phyloP scores from a whole-genome alignment of 495 filamentous ascomycete species.

The Bacidia rubella region DNA sequence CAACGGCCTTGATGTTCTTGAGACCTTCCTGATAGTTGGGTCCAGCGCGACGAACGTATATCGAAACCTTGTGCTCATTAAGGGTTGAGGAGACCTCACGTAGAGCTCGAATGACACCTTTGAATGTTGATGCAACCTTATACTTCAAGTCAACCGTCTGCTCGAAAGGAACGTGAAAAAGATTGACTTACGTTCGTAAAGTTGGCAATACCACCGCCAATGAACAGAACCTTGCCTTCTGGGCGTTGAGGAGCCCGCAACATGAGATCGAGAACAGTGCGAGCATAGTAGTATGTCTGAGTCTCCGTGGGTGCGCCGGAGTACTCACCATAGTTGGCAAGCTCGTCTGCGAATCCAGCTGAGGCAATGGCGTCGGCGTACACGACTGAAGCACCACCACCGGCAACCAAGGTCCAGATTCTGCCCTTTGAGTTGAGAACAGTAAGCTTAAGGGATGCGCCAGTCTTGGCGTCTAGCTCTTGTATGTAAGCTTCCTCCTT shows the following conservation, averaged over 20 bases:
- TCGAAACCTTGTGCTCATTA: constrained; percentile 93
- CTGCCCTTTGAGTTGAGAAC: constrained; percentile 84
- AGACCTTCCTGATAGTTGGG: constrained; percentile 99
- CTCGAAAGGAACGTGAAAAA: not conserved
- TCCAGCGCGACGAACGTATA: constrained; percentile 98
- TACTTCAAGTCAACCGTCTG: constrained; percentile 1
- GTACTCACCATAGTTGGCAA: constrained; percentile 99
- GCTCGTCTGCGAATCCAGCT: constrained; percentile 84
- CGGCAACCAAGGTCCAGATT: constrained; percentile 95
- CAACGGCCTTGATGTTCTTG: constrained; percentile 97
- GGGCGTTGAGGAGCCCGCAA: constrained; percentile 73
- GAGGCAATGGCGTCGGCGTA: constrained; percentile 98
- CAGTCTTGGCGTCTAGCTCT: constrained; percentile 97
- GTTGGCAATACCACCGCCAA: constrained; percentile 99
- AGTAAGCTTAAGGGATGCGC: constrained; percentile 95
- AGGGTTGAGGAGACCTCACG: constrained; percentile 77
- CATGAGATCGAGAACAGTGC: constrained; percentile 95
- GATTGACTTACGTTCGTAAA: constrained; percentile 62
- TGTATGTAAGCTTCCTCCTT: constrained; percentile 99
- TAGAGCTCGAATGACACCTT: constrained; percentile 96
- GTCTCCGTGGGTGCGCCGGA: constrained; percentile 96
- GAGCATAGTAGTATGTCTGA: constrained; percentile 96
- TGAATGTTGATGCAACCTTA: constrained; percentile 92
- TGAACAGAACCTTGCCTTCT: constrained; percentile 97
- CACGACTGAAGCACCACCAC: constrained; percentile 98